Evolutionary conservation across 2,329 filamentous ascomycete genomes (phyloP).

Genomic region (Alternaria longipes): DNA sequence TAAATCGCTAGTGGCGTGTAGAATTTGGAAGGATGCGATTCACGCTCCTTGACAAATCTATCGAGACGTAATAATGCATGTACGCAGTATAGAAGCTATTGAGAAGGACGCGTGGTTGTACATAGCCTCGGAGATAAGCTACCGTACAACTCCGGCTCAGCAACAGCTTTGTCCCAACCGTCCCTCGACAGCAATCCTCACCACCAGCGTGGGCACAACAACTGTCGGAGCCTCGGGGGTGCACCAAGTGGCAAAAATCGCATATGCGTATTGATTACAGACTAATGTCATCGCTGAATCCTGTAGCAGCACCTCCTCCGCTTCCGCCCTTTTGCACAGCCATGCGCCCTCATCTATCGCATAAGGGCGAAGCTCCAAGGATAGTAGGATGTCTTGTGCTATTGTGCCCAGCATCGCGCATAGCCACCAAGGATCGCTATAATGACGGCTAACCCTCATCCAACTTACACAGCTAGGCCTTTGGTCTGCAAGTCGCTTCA

Average conservation of each 20-base stretch:
- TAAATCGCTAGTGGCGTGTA: not conserved
- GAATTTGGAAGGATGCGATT: not conserved
- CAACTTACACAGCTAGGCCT: not conserved
- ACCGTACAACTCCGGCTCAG: not conserved
- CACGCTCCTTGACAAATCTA: not conserved
- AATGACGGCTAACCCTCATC: not conserved
- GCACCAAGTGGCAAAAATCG: not conserved
- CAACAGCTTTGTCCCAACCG: not conserved
- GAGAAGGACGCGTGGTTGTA: not conserved
- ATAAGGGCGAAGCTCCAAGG: not conserved
- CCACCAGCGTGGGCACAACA: not conserved
- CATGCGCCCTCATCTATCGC: slow-evolving; percentile 3
- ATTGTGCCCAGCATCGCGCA: not conserved
- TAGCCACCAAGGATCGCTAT: not conserved
- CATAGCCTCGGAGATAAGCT: not conserved
- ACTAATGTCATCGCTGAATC: not conserved
- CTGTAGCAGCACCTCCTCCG: not conserved
- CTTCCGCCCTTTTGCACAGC: slow-evolving; percentile 11
- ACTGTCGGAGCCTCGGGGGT: not conserved
- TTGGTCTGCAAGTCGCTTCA: not conserved
- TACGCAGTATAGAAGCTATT: not conserved
- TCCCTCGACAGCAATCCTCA: not conserved
- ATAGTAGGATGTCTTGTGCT: not conserved
- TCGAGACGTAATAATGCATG: not conserved
- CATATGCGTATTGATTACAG: not conserved